Evolutionary conservation across 306 rosid genomes (phyloP).

Genomic region (Sesbania bispinosa): DNA sequence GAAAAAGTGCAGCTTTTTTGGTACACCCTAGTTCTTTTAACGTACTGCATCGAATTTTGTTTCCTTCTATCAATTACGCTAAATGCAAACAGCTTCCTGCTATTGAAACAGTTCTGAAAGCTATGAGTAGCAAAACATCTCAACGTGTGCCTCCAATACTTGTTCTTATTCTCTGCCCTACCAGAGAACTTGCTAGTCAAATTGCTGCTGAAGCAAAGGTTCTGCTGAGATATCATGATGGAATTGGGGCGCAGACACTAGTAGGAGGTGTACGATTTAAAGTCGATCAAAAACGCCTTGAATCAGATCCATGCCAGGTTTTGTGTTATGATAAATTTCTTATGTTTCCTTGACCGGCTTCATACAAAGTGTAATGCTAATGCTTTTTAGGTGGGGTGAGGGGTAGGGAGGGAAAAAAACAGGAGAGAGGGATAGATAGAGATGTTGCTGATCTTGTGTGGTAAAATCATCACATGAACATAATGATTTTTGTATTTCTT

Average conservation of each 20-base stretch:
- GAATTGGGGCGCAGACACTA: constrained; percentile 74
- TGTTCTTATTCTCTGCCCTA: constrained; percentile 88
- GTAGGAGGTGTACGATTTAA: constrained; percentile 90
- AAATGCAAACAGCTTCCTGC: constrained; percentile 97
- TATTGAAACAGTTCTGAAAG: constrained; percentile 97
- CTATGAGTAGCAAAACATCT: constrained; percentile 40
- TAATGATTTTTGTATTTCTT: constrained; percentile 10
- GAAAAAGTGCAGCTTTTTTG: constrained; percentile 91
- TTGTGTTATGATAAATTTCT: constrained; percentile 8
- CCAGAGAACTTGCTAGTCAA: constrained; percentile 94
- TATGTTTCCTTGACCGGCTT: neutral
- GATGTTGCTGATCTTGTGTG: constrained; percentile 1
- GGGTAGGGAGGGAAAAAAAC: neutral
- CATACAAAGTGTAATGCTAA: neutral
- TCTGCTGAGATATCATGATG: constrained; percentile 69
- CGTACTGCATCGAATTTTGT: constrained; percentile 14
- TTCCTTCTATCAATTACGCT: constrained; percentile 17
- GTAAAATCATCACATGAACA: neutral
- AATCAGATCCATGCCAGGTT: constrained; percentile 90
- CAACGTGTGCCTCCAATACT: constrained; percentile 63
- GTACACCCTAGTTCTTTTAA: constrained; percentile 40
- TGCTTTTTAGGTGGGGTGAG: neutral
- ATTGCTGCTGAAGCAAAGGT: constrained; percentile 78
- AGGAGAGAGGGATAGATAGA: neutral
- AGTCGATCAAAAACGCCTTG: constrained; percentile 82